These are phyloP conservation scores for Kodamaea lidongshanica DNA, from an alignment of 805 yeast genomes.

Conservation along the genomic window DNA sequence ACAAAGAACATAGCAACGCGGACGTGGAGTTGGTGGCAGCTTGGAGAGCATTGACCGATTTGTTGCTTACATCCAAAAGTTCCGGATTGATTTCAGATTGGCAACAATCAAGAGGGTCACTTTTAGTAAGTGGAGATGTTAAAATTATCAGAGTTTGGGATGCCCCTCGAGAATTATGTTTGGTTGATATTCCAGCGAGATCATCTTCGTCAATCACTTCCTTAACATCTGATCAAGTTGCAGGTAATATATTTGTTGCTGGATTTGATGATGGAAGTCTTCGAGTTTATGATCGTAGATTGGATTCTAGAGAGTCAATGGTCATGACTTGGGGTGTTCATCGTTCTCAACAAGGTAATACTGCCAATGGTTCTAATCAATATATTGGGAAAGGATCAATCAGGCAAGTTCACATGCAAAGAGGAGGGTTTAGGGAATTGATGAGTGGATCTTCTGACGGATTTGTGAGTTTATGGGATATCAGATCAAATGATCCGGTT, in stretches of 20 bases:
- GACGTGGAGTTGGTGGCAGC: slow-evolving; percentile 63
- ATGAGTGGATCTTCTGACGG: slow-evolving; percentile 83
- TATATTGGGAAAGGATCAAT: slow-evolving; percentile 46
- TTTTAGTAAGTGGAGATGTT: slow-evolving; percentile 91
- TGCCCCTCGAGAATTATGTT: slow-evolving; percentile 86
- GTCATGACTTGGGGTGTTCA: slow-evolving; percentile 66
- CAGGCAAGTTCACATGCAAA: slow-evolving; percentile 83
- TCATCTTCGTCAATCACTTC: slow-evolving; percentile 85
- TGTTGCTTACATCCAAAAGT: slow-evolving; percentile 71
- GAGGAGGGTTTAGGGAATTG: slow-evolving; percentile 91
- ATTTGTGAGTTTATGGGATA: slow-evolving; percentile 83
- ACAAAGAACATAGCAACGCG: slow-evolving; percentile 18
- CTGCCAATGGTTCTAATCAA: slow-evolving; percentile 8
- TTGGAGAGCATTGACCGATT: slow-evolving; percentile 90
- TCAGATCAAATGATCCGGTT: slow-evolving; percentile 68
- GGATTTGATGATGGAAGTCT: slow-evolving; percentile 90
- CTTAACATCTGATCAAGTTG: slow-evolving; percentile 89
- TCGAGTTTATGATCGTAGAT: slow-evolving; percentile 84
- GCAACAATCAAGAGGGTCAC: slow-evolving; percentile 93
- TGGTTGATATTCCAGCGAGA: slow-evolving; percentile 84
- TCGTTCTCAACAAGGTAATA: slow-evolving; percentile 21
- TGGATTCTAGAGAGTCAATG: slow-evolving; percentile 81
- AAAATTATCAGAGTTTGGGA: slow-evolving; percentile 92
- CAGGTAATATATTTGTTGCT: slow-evolving; percentile 83
- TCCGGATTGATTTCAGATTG: slow-evolving; percentile 86